Evolutionary conservation across 257 asterid genomes (phyloP).

Genomic region (Agastache rugosa): DNA sequence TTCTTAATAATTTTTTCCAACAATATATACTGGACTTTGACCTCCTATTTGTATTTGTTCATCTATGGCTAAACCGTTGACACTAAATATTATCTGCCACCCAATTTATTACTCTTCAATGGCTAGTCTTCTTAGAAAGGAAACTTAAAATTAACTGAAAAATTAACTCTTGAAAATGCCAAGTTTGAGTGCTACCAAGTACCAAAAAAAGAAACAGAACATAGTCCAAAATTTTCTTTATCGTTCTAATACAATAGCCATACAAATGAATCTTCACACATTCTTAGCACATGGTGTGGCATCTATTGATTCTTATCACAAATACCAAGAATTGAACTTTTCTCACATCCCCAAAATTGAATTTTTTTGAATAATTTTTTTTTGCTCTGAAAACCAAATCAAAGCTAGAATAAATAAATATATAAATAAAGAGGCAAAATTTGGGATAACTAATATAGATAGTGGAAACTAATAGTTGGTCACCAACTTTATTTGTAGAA

Average conservation of each 20-base stretch:
- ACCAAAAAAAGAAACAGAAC: conserved; percentile 28
- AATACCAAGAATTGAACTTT: conserved; percentile 23
- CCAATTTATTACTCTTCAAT: no score
- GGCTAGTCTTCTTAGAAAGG: no score
- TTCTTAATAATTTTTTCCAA: no score
- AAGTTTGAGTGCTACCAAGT: background rate
- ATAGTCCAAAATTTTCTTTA: conserved; percentile 16
- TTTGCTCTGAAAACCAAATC: background rate
- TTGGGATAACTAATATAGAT: no score
- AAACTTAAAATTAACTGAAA: no score
- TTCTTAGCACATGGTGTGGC: conserved; percentile 30
- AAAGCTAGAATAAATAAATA: background rate
- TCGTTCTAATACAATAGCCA: conserved; percentile 16
- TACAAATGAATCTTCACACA: conserved; percentile 6
- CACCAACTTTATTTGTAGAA: no score
- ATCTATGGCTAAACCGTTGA: no score
- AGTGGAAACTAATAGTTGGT: no score
- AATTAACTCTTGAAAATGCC: background rate
- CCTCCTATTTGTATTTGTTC: no score
- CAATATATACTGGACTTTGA: no score
- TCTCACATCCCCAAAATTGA: background rate
- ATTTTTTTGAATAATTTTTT: conserved; percentile 18
- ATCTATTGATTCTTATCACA: conserved; percentile 22
- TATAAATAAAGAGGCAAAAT: no score
- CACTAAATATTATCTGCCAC: no score